Percentiles rank a stretch among this genome's conserved stretches.
Evolutionary conservation across 2,329 filamentous ascomycete genomes (phyloP).

Genomic region (Colletotrichum lupini): DNA sequence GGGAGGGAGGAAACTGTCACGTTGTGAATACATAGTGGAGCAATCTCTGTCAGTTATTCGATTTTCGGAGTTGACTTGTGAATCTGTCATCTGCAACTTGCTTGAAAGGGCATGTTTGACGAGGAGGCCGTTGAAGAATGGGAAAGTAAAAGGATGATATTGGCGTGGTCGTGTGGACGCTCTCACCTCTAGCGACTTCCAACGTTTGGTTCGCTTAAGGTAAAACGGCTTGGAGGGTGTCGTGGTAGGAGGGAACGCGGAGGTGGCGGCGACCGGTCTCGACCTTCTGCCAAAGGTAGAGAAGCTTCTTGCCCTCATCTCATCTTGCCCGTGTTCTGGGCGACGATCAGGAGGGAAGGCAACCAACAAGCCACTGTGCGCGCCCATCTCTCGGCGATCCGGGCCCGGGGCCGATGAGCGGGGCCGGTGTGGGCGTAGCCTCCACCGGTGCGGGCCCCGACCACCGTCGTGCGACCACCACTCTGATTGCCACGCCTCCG

Average conservation of each 20-base stretch:
- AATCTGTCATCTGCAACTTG: conserved; percentile 3
- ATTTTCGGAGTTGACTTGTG: not conserved
- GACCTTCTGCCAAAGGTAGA: not conserved
- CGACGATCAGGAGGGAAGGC: not conserved
- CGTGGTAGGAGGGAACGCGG: not conserved
- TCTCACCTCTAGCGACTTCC: not conserved
- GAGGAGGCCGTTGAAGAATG: conserved; percentile 7
- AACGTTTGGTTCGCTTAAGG: not conserved
- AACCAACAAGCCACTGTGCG: not conserved
- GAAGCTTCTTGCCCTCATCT: not conserved
- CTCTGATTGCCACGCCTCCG: not conserved
- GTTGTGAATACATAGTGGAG: not conserved
- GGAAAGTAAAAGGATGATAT: conserved; percentile 1
- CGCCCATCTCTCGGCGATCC: conserved; percentile 18
- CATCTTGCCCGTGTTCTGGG: not conserved
- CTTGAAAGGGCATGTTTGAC: conserved; percentile 3
- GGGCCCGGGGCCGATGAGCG: conserved; percentile 24
- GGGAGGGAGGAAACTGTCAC: conserved; percentile 31
- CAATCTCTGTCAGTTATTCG: conserved; percentile 7
- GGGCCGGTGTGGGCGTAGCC: conserved; percentile 3
- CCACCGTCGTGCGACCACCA: conserved; percentile 3
- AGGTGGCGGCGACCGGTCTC: conserved; percentile 20
- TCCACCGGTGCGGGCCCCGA: conserved; percentile 16
- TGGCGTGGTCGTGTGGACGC: not conserved
- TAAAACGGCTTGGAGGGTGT: not conserved